A percentile compares a stretch with the other conserved stretches of the same genome.
These are phyloP conservation scores for Casuarina glauca DNA, from an alignment of 306 rosid genomes.

Conservation along the genomic window DNA sequence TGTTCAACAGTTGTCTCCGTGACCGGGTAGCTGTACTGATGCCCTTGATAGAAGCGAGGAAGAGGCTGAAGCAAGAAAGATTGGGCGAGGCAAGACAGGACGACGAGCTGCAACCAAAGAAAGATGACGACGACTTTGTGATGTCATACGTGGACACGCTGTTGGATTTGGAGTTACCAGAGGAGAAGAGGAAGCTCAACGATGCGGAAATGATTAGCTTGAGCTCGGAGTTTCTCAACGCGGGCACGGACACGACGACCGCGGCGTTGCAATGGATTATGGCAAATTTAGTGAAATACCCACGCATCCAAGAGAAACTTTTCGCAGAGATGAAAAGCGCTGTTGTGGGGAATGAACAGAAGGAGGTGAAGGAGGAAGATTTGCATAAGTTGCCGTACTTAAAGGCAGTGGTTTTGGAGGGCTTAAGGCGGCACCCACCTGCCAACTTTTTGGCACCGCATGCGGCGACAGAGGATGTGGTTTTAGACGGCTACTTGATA, in stretches of 20 bases:
- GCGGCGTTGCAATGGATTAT: constrained; percentile 5
- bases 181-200: neutral
- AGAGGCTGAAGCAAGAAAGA: constrained; percentile 18
- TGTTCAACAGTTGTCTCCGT: neutral
- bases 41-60: constrained; percentile 19
- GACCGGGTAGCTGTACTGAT: neutral
- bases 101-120: too few relatives aligned
- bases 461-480: too few relatives aligned
- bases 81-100: too few relatives aligned
- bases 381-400: too few relatives aligned
- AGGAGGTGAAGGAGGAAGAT: too few relatives aligned
- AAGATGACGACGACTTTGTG: neutral
- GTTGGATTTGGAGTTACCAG: neutral
- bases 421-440: too few relatives aligned
- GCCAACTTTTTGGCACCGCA: too few relatives aligned
- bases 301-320: neutral
- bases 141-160: neutral
- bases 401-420: too few relatives aligned
- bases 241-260: neutral
- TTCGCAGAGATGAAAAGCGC: neutral
- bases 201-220: neutral
- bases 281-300: constrained; percentile 3
- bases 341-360: too few relatives aligned
- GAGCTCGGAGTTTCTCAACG: neutral
- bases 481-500: constrained; percentile 35